Evolutionary conservation across 2,329 filamentous ascomycete genomes (phyloP).

Genomic region (Microcyclospora pomicola): DNA sequence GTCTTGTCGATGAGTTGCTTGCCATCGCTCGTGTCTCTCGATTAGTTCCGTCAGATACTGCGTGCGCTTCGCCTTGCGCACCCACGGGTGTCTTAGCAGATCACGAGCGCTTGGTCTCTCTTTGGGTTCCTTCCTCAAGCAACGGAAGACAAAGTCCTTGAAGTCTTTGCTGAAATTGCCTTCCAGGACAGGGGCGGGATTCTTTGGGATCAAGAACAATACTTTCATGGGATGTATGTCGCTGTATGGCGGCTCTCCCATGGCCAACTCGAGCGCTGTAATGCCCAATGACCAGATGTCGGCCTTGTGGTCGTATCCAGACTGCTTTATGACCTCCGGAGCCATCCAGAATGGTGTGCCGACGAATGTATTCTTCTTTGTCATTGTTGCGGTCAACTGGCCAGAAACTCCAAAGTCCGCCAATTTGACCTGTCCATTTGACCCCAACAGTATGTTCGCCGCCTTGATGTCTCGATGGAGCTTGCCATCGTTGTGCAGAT

Average conservation of each 20-base stretch:
- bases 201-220: slow-evolving; percentile 89
- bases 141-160: slow-evolving; percentile 45
- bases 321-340: slow-evolving; percentile 96
- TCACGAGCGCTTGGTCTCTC: slow-evolving; percentile 80
- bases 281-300: slow-evolving; percentile 97
- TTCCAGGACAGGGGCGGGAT: slow-evolving; percentile 61
- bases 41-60: slow-evolving; percentile 95
- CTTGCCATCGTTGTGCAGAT: slow-evolving; percentile 90
- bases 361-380: slow-evolving; percentile 98
- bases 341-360: slow-evolving; percentile 99
- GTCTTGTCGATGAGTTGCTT: slow-evolving; percentile 60
- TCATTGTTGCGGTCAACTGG: slow-evolving; percentile 94
- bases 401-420: slow-evolving; percentile 96
- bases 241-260: slow-evolving; percentile 84
- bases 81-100: slow-evolving; percentile 76
- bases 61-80: slow-evolving; percentile 83
- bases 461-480: slow-evolving; percentile 97
- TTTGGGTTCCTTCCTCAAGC: slow-evolving; percentile 75
- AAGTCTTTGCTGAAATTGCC: slow-evolving; percentile 35
- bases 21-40: slow-evolving; percentile 78
- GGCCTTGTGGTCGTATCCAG: slow-evolving; percentile 92
- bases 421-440: slow-evolving; percentile 89
- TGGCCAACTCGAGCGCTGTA: slow-evolving; percentile 80
- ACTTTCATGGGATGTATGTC: slow-evolving; percentile 99
- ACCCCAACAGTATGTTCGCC: slow-evolving; percentile 78